Evolutionary conservation across 208 protist species (phyloP).

Genomic region (Acanthamoeba divionensis): DNA sequence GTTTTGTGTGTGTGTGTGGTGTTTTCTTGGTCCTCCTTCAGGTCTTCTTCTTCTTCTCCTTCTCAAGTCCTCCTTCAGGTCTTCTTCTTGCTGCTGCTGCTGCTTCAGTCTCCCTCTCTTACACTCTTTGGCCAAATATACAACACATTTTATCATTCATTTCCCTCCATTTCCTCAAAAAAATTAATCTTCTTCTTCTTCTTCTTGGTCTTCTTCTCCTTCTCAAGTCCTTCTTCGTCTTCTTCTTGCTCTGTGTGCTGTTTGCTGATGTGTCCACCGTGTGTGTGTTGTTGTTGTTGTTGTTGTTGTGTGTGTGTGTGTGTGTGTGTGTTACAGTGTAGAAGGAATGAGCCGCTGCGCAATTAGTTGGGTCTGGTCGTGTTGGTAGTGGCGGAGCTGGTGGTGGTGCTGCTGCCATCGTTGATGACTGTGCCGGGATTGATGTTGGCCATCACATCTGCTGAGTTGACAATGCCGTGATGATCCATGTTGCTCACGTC

Average conservation of each 20-base stretch:
- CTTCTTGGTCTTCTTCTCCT: not conserved
- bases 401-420: not conserved
- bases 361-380: not conserved
- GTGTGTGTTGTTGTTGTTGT: not conserved
- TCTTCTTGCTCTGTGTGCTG: not conserved
- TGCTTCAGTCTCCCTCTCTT: not conserved
- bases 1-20: too few relatives aligned
- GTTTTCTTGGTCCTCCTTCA: too few relatives aligned
- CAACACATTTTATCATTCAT: not conserved
- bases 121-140: too few relatives aligned
- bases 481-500: not conserved
- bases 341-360: not conserved
- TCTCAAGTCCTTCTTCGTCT: not conserved
- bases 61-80: not conserved
- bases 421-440: not conserved
- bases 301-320: not conserved
- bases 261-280: slow-evolving; percentile 17
- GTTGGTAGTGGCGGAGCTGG: not conserved
- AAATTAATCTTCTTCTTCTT: not conserved
- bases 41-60: not conserved
- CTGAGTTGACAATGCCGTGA: not conserved
- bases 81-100: not conserved
- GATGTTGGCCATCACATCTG: not conserved
- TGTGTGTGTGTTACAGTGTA: too few relatives aligned
- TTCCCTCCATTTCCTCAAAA: not conserved